phyloP scores from a whole-genome alignment of 495 filamentous ascomycete genomes.

The Xeromyces bisporus region DNA sequence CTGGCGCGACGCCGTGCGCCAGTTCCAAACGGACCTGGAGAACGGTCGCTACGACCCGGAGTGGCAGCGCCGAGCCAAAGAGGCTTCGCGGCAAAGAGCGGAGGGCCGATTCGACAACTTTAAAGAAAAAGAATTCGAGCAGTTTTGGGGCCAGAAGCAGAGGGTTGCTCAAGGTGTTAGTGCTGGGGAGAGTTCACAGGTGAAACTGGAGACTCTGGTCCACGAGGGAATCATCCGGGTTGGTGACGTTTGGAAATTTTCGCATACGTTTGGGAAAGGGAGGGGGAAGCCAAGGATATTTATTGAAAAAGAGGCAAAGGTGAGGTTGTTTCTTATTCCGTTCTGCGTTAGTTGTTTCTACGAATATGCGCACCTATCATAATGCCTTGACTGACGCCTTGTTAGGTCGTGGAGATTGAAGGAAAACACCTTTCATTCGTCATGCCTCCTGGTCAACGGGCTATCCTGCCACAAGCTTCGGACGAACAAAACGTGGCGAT shows the following conservation, averaged over 20 bases:
- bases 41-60: constrained; percentile 44
- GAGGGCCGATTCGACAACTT: constrained; percentile 53
- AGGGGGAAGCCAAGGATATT: constrained; percentile 11
- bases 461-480: constrained; percentile 17
- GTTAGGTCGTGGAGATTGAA: constrained; percentile 23
- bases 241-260: constrained; percentile 36
- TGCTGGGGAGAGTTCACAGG: constrained; percentile 31
- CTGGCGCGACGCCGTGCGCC: constrained; percentile 29
- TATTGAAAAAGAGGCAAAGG: constrained; percentile 34
- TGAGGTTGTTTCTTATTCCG: constrained; percentile 11
- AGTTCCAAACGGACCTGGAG: constrained; percentile 43
- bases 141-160: constrained; percentile 55
- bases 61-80: constrained; percentile 49
- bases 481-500: neutral
- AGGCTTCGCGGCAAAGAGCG: constrained; percentile 43
- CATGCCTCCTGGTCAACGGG: constrained; percentile 28
- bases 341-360: too few relatives aligned
- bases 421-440: constrained; percentile 21
- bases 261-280: constrained; percentile 16
- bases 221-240: constrained; percentile 27
- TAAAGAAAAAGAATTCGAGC: constrained; percentile 47
- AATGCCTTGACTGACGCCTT: constrained; percentile 1
- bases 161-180: constrained; percentile 17
- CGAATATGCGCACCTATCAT: neutral
- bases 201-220: constrained; percentile 31